Evolutionary conservation across 305 asterid genomes (phyloP).

Genomic region (Ilex paraguariensis): DNA sequence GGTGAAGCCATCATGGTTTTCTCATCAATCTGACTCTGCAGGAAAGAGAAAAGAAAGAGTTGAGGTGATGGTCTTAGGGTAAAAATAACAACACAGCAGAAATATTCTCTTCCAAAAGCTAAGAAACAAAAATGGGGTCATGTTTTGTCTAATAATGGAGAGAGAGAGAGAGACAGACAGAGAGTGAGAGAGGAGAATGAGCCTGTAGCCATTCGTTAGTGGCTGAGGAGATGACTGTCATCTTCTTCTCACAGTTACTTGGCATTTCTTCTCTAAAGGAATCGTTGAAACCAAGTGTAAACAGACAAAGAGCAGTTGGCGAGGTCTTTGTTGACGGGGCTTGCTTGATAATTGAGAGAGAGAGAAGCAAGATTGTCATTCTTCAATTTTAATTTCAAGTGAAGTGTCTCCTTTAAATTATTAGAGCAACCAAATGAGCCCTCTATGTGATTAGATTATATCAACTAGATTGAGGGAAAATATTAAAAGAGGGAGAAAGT

Average conservation of each 20-base stretch:
- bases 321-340: conserved; percentile 22
- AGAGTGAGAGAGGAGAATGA: background rate
- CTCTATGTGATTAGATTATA: too few species aligned
- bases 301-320: background rate
- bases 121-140: background rate
- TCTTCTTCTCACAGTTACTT: background rate
- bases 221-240: background rate
- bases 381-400: too few species aligned
- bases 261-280: background rate
- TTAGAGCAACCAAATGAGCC: too few species aligned
- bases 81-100: background rate
- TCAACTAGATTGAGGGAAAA: too few species aligned
- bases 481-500: too few species aligned
- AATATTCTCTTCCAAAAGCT: background rate
- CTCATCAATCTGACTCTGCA: background rate
- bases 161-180: background rate
- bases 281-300: background rate
- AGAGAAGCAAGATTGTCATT: too few species aligned
- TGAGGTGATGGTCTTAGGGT: background rate
- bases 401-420: too few species aligned
- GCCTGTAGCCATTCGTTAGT: background rate
- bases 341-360: conserved; percentile 5
- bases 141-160: background rate
- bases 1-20: background rate
- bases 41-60: background rate